Conservation (phyloP, 2,329 filamentous ascomycete genomes). For the Dactylellina cionopaga region DNA sequence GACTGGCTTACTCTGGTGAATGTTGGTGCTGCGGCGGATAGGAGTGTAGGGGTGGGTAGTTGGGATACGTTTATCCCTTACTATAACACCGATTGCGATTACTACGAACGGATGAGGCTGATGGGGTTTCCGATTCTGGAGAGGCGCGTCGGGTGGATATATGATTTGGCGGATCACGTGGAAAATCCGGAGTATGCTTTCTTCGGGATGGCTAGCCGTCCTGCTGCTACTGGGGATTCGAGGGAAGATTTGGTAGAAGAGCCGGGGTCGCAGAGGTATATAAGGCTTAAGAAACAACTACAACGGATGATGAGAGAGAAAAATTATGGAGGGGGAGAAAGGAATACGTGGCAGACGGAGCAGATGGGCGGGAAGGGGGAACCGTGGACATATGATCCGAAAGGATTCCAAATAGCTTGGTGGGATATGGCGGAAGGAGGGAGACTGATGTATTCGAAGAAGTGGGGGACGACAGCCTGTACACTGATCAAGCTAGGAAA, state of each 20-base stretch:
- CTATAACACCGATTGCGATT: conserved; percentile 63
- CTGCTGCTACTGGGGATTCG: background rate
- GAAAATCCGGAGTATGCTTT: conserved; percentile 34
- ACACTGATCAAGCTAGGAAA: background rate
- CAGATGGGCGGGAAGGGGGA: conserved; percentile 67
- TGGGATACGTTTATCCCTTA: conserved; percentile 69
- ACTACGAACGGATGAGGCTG: conserved; percentile 64
- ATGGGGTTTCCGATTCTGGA: conserved; percentile 58
- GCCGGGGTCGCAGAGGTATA: conserved; percentile 22
- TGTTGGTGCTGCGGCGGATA: conserved; percentile 64
- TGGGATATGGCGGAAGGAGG: conserved; percentile 1
- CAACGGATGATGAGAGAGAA: conserved; percentile 58
- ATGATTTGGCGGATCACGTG: conserved; percentile 57
- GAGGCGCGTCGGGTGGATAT: conserved; percentile 61
- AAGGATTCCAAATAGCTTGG: conserved; percentile 41
- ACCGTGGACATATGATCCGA: conserved; percentile 66
- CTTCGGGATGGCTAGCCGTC: background rate
- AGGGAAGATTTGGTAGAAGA: conserved; percentile 7
- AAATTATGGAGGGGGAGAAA: conserved; percentile 54
- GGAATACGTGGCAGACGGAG: conserved; percentile 66
- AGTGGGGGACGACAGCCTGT: conserved; percentile 24
- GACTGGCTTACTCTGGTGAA: conserved; percentile 70
- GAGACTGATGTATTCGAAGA: background rate
- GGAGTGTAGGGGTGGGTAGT: conserved; percentile 61
- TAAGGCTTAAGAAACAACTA: conserved; percentile 54